Conservation (phyloP, 148 eudicot species). For the Chenopodium suecicum region DNA sequence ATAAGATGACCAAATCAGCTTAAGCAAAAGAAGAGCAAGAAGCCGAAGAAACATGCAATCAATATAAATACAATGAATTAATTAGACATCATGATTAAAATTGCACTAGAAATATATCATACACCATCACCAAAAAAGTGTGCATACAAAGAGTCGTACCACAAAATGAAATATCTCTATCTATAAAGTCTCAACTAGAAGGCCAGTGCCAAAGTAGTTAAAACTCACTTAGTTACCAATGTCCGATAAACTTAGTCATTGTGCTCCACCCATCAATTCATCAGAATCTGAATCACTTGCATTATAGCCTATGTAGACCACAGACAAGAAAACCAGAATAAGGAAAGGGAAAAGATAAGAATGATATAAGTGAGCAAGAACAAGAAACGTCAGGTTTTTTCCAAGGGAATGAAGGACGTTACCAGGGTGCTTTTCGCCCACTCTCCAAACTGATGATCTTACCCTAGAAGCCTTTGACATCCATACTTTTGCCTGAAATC, state of each 20-base stretch:
- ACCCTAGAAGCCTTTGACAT: constrained; percentile 70
- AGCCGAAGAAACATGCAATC: not conserved
- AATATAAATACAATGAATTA: not conserved
- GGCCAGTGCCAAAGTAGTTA: constrained; percentile 3
- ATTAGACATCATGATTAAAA: not conserved
- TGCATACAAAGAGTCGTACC: not conserved
- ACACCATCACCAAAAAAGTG: constrained; percentile 1
- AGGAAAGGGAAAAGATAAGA: constrained; percentile 3
- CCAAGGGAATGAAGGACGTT: not conserved
- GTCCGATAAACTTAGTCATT: constrained; percentile 19
- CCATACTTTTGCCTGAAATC: constrained; percentile 62
- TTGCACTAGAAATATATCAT: not conserved
- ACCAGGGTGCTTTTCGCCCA: constrained; percentile 88
- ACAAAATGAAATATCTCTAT: not conserved
- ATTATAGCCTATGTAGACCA: constrained; percentile 63
- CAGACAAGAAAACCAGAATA: constrained; percentile 13
- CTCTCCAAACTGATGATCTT: constrained; percentile 92
- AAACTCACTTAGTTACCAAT: constrained; percentile 29
- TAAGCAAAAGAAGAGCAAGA: not conserved
- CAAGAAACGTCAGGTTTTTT: not conserved
- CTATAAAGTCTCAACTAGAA: constrained; percentile 1
- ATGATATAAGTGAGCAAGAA: not conserved
- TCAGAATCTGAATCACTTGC: constrained; percentile 95
- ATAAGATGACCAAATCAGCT: not conserved
- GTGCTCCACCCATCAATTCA: constrained; percentile 42